Evolutionary conservation across 305 asterid genomes (phyloP).

Genomic region (Solanum hybrid): DNA sequence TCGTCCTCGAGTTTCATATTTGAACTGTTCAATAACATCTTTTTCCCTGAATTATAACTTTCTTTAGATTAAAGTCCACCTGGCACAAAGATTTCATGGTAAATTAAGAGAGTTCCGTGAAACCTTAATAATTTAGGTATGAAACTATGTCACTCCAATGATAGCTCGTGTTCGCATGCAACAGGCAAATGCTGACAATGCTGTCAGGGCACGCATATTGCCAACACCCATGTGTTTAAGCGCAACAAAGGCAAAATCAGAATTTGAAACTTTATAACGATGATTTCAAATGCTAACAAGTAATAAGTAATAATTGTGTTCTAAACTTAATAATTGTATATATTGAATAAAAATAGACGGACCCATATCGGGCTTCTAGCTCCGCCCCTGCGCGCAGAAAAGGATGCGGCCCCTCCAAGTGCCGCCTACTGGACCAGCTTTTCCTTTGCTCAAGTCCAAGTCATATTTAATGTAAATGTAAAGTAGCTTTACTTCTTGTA

Average conservation of each 20-base stretch:
- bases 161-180: neutral
- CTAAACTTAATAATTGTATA: neutral
- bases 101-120: neutral
- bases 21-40: neutral
- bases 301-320: too few species aligned
- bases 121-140: neutral
- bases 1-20: too few species aligned
- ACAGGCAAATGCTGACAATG: neutral
- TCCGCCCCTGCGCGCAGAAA: neutral
- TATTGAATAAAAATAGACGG: too few species aligned
- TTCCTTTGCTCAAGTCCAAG: neutral
- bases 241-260: neutral
- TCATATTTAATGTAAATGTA: neutral
- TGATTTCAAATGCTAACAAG: too few species aligned
- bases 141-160: neutral
- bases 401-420: neutral
- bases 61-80: neutral
- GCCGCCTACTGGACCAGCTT: neutral
- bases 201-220: neutral
- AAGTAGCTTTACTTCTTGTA: neutral
- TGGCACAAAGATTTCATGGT: neutral
- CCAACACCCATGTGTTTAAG: neutral
- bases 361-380: neutral
- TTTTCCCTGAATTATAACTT: neutral
- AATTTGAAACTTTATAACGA: fast-evolving